Evolutionary conservation across 176 grass and related monocot species (phyloP).

Genomic region (Rhynchospora tenuis): DNA sequence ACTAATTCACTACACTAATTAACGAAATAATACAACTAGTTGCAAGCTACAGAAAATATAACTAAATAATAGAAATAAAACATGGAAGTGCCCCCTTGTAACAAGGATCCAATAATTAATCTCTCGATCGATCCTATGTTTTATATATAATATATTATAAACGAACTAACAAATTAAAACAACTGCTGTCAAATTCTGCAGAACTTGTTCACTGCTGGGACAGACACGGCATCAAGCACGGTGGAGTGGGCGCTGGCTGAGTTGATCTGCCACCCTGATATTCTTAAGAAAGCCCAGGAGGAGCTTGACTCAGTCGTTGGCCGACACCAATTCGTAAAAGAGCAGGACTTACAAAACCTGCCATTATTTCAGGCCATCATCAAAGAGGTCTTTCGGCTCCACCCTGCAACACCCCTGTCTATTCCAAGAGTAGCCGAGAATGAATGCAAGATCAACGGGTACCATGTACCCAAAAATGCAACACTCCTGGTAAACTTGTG

Average conservation of each 20-base stretch:
- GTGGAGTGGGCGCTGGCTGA: conserved; percentile 60
- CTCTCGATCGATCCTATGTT: no score
- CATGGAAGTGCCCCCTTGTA: no score
- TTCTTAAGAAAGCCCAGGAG: conserved; percentile 36
- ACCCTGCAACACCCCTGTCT: conserved; percentile 67
- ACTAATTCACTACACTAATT: no score
- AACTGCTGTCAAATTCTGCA: not conserved
- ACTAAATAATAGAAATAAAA: no score
- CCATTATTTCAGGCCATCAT: conserved; percentile 34
- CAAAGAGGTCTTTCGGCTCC: conserved; percentile 61
- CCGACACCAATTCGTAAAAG: conserved; percentile 23
- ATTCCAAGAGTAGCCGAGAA: conserved; percentile 43
- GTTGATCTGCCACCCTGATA: conserved; percentile 37
- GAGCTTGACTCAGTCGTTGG: conserved; percentile 57
- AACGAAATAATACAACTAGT: no score
- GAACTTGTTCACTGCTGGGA: conserved; percentile 64
- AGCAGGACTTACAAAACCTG: conserved; percentile 52
- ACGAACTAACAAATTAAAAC: no score
- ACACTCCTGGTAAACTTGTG: conserved; percentile 55
- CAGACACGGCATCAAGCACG: conserved; percentile 55
- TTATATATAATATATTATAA: no score
- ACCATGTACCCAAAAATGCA: conserved; percentile 28
- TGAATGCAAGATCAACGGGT: conserved; percentile 46
- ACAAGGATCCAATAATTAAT: no score
- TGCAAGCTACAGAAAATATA: no score